Percentiles rank a stretch among this genome's conserved stretches.
Conservation (phyloP, 768 basidiomycete genomes). For the Thelephora aurantiotincta region DNA sequence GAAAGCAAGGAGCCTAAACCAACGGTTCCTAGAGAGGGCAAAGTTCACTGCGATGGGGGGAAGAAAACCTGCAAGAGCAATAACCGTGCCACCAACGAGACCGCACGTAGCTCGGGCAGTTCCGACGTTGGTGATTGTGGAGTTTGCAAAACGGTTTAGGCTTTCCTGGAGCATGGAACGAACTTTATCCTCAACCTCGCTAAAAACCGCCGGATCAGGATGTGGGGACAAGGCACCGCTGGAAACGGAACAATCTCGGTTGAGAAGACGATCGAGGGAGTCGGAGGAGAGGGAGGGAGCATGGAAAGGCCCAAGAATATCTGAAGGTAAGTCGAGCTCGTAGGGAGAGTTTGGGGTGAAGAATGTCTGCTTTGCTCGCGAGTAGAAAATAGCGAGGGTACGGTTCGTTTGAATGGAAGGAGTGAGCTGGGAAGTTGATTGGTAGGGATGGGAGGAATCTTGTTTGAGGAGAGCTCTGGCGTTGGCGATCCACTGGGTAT, state of each 20-base stretch:
- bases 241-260: background rate
- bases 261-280: constrained; percentile 1
- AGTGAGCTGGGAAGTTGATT: constrained; percentile 1
- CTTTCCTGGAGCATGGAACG: constrained; percentile 47
- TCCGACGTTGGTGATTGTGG: constrained; percentile 60
- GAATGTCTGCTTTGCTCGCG: constrained; percentile 71
- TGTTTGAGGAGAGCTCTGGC: constrained; percentile 12
- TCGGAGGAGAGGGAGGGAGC: constrained; percentile 2
- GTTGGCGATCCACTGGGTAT: constrained; percentile 25
- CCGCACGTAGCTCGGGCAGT: constrained; percentile 58
- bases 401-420: constrained; percentile 11
- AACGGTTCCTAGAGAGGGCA: constrained; percentile 29
- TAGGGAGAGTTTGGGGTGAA: constrained; percentile 58
- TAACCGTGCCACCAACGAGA: constrained; percentile 42
- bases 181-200: constrained; percentile 41
- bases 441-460: constrained; percentile 2
- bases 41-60: constrained; percentile 28
- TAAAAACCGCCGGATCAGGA: constrained; percentile 54
- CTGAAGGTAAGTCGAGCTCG: constrained; percentile 58
- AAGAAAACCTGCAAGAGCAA: constrained; percentile 26
- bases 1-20: constrained; percentile 44
- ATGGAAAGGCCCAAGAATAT: constrained; percentile 35
- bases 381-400: constrained; percentile 57
- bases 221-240: constrained; percentile 19
- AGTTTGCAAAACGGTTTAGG: constrained; percentile 50